These are phyloP conservation scores for Lichenothelia convexa DNA, from an alignment of 495 filamentous ascomycete species.

Conservation along the genomic window DNA sequence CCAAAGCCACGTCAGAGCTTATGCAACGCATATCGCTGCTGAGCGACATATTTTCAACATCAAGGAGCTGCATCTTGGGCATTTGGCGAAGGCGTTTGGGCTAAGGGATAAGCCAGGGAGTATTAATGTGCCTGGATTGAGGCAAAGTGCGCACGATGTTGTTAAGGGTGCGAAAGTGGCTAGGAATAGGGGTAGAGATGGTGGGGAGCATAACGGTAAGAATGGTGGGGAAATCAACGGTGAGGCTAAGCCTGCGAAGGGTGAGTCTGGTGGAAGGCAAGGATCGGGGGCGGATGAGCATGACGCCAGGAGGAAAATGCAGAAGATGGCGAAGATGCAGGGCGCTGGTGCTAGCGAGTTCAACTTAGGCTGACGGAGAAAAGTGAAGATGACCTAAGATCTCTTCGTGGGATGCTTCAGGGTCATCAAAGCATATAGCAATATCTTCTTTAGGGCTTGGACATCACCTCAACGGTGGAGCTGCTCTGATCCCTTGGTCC, in stretches of 20 bases:
- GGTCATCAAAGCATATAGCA: too few relatives aligned
- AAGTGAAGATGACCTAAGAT: too few relatives aligned
- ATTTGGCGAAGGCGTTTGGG: conserved; percentile 84
- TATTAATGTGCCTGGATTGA: conserved; percentile 53
- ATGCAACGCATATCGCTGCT: conserved; percentile 74
- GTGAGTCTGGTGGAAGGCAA: too few relatives aligned
- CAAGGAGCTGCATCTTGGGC: conserved; percentile 72
- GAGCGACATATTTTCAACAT: conserved; percentile 80
- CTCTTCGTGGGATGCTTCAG: too few relatives aligned
- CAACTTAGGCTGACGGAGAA: conserved; percentile 75
- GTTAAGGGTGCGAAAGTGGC: conserved; percentile 27
- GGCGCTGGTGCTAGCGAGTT: conserved; percentile 61
- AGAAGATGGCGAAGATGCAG: conserved; percentile 65
- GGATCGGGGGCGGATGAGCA: conserved; percentile 33
- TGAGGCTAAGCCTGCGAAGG: conserved; percentile 24
- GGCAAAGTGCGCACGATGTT: conserved; percentile 11
- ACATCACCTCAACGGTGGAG: too few relatives aligned
- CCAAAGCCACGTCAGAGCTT: conserved; percentile 82
- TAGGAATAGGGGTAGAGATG: conserved; percentile 19
- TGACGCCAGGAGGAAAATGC: conserved; percentile 57
- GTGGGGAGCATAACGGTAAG: conserved; percentile 21
- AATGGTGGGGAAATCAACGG: conserved; percentile 13
- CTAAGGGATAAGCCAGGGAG: conserved; percentile 73
- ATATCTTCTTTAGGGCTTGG: too few relatives aligned
- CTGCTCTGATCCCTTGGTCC: too few relatives aligned